Conservation (phyloP, 805 yeast genomes). For the Lachancea waltii region DNA sequence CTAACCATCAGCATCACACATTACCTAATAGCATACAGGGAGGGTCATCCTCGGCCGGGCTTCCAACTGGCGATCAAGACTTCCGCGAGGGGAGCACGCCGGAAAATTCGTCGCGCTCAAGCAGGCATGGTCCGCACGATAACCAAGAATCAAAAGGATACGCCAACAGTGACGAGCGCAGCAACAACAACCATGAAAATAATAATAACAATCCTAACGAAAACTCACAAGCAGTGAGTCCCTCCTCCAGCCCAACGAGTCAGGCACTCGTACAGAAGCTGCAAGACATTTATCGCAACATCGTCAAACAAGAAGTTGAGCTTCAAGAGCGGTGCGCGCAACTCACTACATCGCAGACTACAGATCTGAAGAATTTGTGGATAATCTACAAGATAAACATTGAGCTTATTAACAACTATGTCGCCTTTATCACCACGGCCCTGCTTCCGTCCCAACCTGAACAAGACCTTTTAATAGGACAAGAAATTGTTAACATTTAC, state of each 20-base stretch:
- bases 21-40: slow-evolving; percentile 3
- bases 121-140: no score
- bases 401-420: slow-evolving; percentile 60
- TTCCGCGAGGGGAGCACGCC: no score
- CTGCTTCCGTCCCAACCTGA: slow-evolving; percentile 61
- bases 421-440: slow-evolving; percentile 65
- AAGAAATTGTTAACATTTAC: slow-evolving; percentile 68
- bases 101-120: no score
- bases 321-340: slow-evolving; percentile 65
- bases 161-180: no score
- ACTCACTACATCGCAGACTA: slow-evolving; percentile 47
- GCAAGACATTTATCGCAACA: slow-evolving; percentile 67
- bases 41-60: slow-evolving; percentile 3
- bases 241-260: slow-evolving; percentile 30
- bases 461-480: slow-evolving; percentile 41
- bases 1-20: slow-evolving; percentile 3
- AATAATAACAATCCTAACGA: slow-evolving; percentile 17
- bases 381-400: slow-evolving; percentile 61
- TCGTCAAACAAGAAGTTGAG: slow-evolving; percentile 59
- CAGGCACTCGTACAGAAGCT: slow-evolving; percentile 57
- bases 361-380: slow-evolving; percentile 63
- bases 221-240: slow-evolving; percentile 10
- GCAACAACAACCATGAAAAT: slow-evolving; percentile 9
- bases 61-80: slow-evolving; percentile 7
- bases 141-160: no score